Conservation (phyloP, 306 rosid genomes). For the Sophora flavescens region DNA sequence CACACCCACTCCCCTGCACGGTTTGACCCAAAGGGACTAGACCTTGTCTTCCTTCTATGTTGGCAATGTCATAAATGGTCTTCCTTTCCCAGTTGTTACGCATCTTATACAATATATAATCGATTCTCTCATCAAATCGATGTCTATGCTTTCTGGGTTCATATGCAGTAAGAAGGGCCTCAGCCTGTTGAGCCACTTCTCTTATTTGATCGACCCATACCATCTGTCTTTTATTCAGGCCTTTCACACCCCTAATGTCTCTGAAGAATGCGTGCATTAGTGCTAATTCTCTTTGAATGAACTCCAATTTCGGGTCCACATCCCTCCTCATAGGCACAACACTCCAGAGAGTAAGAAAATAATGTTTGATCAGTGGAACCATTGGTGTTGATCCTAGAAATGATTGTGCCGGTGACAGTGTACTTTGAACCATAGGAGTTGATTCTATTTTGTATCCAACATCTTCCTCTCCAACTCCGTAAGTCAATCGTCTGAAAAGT, state of each 20-base stretch:
- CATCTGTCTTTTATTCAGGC: conserved; percentile 28
- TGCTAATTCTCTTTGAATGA: background rate
- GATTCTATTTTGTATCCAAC: background rate
- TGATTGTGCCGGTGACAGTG: too few relatives aligned
- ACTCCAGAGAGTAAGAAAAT: too few relatives aligned
- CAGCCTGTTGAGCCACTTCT: background rate
- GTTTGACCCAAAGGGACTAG: too few relatives aligned
- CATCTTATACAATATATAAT: too few relatives aligned
- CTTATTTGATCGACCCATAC: conserved; percentile 41
- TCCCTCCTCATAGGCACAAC: background rate
- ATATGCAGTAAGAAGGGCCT: background rate
- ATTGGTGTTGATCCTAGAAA: too few relatives aligned
- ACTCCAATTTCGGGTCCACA: conserved; percentile 4
- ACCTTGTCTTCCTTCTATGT: conserved; percentile 5
- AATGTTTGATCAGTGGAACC: too few relatives aligned
- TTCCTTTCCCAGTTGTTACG: conserved; percentile 8
- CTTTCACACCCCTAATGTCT: conserved; percentile 1
- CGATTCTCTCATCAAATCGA: too few relatives aligned
- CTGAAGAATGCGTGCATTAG: background rate
- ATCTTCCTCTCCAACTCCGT: conserved; percentile 22
- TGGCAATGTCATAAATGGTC: conserved; percentile 20
- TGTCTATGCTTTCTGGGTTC: too few relatives aligned
- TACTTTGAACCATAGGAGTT: too few relatives aligned
- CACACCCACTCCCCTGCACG: background rate
- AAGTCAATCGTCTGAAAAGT: background rate